phyloP scores from a whole-genome alignment of 2,329 filamentous ascomycete species.

The Beauveria pseudobassiana region DNA sequence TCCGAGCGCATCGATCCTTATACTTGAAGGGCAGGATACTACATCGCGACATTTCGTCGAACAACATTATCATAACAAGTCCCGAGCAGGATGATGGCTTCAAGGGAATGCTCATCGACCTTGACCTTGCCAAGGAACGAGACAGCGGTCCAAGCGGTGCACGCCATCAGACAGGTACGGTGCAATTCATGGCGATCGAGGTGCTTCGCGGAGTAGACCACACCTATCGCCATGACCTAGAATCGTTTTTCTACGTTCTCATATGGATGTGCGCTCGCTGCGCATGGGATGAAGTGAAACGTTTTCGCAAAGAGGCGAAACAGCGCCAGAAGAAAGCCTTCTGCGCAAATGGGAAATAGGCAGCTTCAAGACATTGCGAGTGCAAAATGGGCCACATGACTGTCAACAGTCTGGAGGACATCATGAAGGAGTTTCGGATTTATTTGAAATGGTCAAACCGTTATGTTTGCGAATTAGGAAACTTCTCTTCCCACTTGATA shows the following conservation, averaged over 20 bases:
- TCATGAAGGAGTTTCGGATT: slow-evolving; percentile 11
- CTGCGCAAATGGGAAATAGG: no score
- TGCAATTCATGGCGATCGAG: background rate
- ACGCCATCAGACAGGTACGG: slow-evolving; percentile 2
- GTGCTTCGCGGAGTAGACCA: no score
- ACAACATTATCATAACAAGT: slow-evolving; percentile 30
- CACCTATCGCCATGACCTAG: background rate
- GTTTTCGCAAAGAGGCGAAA: no score
- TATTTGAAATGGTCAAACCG: slow-evolving; percentile 14
- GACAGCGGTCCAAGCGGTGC: slow-evolving; percentile 1
- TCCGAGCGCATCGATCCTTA: slow-evolving; percentile 29
- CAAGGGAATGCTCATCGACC: slow-evolving; percentile 16
- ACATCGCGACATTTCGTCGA: slow-evolving; percentile 28
- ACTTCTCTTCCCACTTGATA: slow-evolving; percentile 11
- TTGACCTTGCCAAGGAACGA: slow-evolving; percentile 13
- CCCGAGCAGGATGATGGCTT: slow-evolving; percentile 13
- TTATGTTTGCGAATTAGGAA: slow-evolving; percentile 13
- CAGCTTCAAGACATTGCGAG: no score
- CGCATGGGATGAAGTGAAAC: background rate
- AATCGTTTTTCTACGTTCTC: background rate
- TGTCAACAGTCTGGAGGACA: no score
- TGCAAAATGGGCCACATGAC: no score
- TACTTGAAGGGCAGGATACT: slow-evolving; percentile 26
- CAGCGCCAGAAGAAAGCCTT: no score
- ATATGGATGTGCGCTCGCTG: background rate